Evolutionary conservation across 2,329 filamentous ascomycete species (phyloP).

Genomic region (Macrophomina tecta): DNA sequence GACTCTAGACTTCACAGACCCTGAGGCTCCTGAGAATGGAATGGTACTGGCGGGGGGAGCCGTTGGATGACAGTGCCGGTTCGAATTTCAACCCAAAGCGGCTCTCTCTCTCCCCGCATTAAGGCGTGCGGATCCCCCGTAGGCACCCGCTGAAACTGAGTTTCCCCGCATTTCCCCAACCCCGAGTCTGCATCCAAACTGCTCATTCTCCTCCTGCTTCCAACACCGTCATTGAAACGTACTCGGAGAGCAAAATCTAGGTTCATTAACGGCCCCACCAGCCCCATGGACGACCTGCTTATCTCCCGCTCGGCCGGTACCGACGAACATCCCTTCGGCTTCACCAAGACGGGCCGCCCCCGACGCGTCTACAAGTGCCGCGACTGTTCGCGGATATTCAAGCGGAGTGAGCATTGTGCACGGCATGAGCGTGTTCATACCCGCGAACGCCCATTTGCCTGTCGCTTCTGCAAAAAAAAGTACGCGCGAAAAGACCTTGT

Average conservation of each 20-base stretch:
- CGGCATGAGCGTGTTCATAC: slow-evolving; percentile 44
- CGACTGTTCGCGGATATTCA: slow-evolving; percentile 42
- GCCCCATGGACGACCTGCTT: not conserved
- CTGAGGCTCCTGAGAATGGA: not conserved
- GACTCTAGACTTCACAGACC: not conserved
- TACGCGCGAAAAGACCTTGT: slow-evolving; percentile 46
- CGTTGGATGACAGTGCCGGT: not conserved
- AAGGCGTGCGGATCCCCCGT: not conserved
- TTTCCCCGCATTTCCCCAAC: slow-evolving; percentile 16
- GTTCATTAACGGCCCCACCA: not conserved
- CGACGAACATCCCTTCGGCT: slow-evolving; percentile 1
- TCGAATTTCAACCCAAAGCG: not conserved
- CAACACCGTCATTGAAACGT: not conserved
- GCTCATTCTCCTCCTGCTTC: not conserved
- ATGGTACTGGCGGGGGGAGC: not conserved
- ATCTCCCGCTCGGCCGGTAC: not conserved
- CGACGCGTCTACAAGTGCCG: slow-evolving; percentile 33
- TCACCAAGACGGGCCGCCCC: not conserved
- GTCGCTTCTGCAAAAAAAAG: slow-evolving; percentile 40
- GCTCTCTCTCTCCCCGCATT: not conserved
- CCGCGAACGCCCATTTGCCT: slow-evolving; percentile 42
- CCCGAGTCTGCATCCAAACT: not conserved
- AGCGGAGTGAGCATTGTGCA: slow-evolving; percentile 43
- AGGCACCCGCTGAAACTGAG: not conserved
- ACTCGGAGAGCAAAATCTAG: not conserved